Percentiles rank a stretch among this genome's conserved stretches.
Conservation (phyloP, 768 basidiomycete species). For the Boletus rubroflammeus region DNA sequence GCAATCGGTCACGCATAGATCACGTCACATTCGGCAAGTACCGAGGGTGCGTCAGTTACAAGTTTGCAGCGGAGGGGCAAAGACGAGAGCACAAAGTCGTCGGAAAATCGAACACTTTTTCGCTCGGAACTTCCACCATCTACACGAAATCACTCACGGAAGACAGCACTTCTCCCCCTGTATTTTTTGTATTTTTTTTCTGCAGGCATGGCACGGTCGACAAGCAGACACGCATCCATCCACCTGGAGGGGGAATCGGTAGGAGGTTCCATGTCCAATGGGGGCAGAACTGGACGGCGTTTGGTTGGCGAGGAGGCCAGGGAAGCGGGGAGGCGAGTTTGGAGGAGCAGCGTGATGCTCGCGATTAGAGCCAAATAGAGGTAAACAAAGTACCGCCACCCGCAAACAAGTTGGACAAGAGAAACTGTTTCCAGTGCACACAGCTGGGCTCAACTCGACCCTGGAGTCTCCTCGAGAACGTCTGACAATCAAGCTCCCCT, state of each 20-base stretch:
- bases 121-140: conserved; percentile 34
- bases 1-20: conserved; percentile 11
- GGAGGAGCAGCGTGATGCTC: conserved; percentile 20
- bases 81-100: conserved; percentile 17
- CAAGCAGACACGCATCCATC: background rate
- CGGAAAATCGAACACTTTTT: conserved; percentile 31
- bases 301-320: conserved; percentile 15
- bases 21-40: conserved; percentile 27
- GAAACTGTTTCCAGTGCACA: conserved; percentile 21
- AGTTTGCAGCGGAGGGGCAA: conserved; percentile 22
- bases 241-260: background rate
- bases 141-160: conserved; percentile 10
- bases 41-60: conserved; percentile 22
- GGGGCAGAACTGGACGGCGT: conserved; percentile 3
- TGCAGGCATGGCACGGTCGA: background rate
- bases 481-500: conserved; percentile 21
- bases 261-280: background rate
- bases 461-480: conserved; percentile 23
- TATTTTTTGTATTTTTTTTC: conserved; percentile 9
- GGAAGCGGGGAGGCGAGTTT: conserved; percentile 26
- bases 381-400: conserved; percentile 30
- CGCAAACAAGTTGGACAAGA: conserved; percentile 27
- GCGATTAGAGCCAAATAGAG: conserved; percentile 23
- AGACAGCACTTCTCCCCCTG: background rate
- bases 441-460: conserved; percentile 8